These are phyloP conservation scores for Exophiala oligosperma DNA, from an alignment of 2,329 filamentous ascomycete species.

Conservation along the genomic window DNA sequence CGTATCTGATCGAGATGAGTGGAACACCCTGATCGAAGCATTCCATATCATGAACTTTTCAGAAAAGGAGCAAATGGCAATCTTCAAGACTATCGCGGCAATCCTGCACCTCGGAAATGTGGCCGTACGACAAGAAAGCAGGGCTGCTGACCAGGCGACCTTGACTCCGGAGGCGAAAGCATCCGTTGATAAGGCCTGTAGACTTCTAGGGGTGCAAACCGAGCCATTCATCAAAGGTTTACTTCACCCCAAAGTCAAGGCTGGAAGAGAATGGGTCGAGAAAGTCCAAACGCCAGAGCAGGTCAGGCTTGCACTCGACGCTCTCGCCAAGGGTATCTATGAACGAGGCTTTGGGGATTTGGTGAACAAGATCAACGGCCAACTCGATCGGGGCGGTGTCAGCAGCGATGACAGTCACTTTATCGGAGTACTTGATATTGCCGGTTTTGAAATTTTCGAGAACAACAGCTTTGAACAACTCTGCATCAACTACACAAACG, in stretches of 20 bases:
- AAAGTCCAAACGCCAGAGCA: constrained; percentile 98
- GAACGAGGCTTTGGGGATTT: constrained; percentile 93
- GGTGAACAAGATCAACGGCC: constrained; percentile 85
- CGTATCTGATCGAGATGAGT: constrained; percentile 87
- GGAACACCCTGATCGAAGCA: constrained; percentile 85
- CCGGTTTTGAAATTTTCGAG: constrained; percentile 98
- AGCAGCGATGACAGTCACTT: constrained; percentile 88
- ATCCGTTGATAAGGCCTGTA: constrained; percentile 76
- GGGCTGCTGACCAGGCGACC: constrained; percentile 86
- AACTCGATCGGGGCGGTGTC: constrained; percentile 82
- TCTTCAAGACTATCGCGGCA: constrained; percentile 84
- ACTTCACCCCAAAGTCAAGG: constrained; percentile 90
- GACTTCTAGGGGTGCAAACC: constrained; percentile 76
- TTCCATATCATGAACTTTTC: constrained; percentile 94
- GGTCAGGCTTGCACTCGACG: constrained; percentile 84
- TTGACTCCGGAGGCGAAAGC: constrained; percentile 72
- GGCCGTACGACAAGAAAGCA: constrained; percentile 82
- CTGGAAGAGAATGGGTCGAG: constrained; percentile 96
- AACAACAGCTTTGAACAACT: constrained; percentile 98
- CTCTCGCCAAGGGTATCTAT: constrained; percentile 94
- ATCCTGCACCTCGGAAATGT: constrained; percentile 94
- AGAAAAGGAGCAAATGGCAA: constrained; percentile 76
- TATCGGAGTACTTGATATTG: constrained; percentile 97
- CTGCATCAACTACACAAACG: constrained; percentile 99
- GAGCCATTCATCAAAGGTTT: constrained; percentile 87